These are phyloP conservation scores for Aegilops sharonensis DNA, from an alignment of 176 grass and related monocot species.

Conservation along the genomic window DNA sequence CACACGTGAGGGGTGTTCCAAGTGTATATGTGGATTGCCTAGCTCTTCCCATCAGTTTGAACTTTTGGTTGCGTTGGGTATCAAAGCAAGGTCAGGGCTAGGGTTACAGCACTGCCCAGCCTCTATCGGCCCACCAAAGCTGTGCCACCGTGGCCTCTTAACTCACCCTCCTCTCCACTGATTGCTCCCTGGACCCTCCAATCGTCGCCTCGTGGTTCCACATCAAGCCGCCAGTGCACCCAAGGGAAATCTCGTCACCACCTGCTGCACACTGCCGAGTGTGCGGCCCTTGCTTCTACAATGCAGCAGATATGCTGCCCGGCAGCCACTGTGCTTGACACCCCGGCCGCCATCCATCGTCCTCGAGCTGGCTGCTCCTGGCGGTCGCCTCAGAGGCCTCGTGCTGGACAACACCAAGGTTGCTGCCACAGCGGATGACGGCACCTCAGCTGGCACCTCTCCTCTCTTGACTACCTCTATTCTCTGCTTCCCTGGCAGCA, in stretches of 20 bases:
- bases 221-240: not conserved
- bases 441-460: not conserved
- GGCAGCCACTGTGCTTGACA: not conserved
- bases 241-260: not conserved
- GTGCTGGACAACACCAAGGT: not conserved
- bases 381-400: not conserved
- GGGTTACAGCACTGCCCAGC: not conserved
- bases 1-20: too few species aligned
- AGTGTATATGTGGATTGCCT: too few species aligned
- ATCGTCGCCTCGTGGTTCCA: not conserved
- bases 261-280: not conserved
- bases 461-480: not conserved
- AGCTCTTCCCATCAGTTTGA: too few species aligned
- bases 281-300: not conserved
- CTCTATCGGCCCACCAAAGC: too few species aligned
- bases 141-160: not conserved
- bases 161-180: not conserved
- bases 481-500: not conserved
- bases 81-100: not conserved
- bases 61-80: not conserved
- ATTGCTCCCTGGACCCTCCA: not conserved
- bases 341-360: not conserved
- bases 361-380: not conserved
- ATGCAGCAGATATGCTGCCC: not conserved
- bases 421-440: too few species aligned